Percentiles rank a stretch among this genome's conserved stretches.
Evolutionary conservation across 805 yeast genomes (phyloP).

Genomic region (Saturnispora saitoi): DNA sequence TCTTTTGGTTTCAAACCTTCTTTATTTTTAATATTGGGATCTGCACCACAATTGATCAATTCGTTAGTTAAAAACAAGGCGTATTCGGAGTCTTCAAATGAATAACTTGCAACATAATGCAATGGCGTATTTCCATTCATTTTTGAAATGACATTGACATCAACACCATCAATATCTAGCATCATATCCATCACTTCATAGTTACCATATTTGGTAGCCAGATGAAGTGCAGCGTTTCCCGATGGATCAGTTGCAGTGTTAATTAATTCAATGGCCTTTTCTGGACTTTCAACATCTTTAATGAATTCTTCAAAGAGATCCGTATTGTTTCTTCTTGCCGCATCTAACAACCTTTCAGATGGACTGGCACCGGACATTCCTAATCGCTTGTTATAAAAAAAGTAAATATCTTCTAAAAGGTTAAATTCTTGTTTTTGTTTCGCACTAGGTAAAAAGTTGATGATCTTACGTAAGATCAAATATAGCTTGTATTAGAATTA

Average conservation of each 20-base stretch:
- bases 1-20: slow-evolving; percentile 70
- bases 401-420: too few species aligned
- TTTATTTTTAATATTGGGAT: slow-evolving; percentile 54
- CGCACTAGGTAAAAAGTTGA: neutral
- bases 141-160: slow-evolving; percentile 71
- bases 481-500: too few species aligned
- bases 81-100: slow-evolving; percentile 75
- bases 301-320: slow-evolving; percentile 59
- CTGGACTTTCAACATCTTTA: slow-evolving; percentile 26
- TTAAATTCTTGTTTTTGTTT: neutral
- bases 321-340: slow-evolving; percentile 80
- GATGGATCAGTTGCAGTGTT: slow-evolving; percentile 68
- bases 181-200: slow-evolving; percentile 78
- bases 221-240: slow-evolving; percentile 73
- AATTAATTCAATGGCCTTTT: slow-evolving; percentile 39
- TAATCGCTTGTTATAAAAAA: neutral
- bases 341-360: slow-evolving; percentile 74
- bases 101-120: slow-evolving; percentile 74
- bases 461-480: too few species aligned
- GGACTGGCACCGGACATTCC: slow-evolving; percentile 43
- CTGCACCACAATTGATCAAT: slow-evolving; percentile 86
- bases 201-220: slow-evolving; percentile 74
- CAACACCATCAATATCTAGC: slow-evolving; percentile 83
- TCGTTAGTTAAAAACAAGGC: slow-evolving; percentile 72
- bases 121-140: slow-evolving; percentile 80